Evolutionary conservation across 192 early-diverging fungal species (phyloP).

Genomic region (Linnemannia schmuckeri): DNA sequence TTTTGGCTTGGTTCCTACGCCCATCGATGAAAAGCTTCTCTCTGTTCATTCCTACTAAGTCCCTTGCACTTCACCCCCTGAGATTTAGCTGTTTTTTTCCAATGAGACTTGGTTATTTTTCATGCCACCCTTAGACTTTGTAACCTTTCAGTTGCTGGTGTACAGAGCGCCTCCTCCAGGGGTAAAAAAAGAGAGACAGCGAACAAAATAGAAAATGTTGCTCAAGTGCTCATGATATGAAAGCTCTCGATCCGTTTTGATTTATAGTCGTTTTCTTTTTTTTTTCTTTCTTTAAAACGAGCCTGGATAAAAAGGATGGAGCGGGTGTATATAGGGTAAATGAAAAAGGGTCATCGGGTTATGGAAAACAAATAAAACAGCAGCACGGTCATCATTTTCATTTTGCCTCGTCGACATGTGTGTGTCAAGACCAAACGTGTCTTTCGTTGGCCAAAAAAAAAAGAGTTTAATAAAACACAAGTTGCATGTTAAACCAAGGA

Average conservation of each 20-base stretch:
- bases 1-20: too few species aligned
- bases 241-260: neutral
- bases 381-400: neutral
- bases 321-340: too few species aligned
- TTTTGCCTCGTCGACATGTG: neutral
- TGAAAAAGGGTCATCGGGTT: neutral
- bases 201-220: neutral
- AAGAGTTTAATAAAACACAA: neutral
- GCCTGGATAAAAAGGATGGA: neutral
- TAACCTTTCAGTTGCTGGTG: neutral
- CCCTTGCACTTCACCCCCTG: neutral
- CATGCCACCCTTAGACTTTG: neutral
- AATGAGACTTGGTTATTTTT: too few species aligned
- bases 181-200: neutral
- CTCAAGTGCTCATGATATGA: slow-evolving; percentile 5
- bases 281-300: neutral
- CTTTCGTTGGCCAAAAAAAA: neutral
- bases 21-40: neutral
- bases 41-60: neutral
- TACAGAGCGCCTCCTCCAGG: neutral
- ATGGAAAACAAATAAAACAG: neutral
- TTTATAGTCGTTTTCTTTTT: neutral
- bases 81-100: neutral
- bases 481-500: neutral
- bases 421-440: neutral